phyloP scores from a whole-genome alignment of 2,329 filamentous ascomycete genomes.

The Sordariomycetes sp. region DNA sequence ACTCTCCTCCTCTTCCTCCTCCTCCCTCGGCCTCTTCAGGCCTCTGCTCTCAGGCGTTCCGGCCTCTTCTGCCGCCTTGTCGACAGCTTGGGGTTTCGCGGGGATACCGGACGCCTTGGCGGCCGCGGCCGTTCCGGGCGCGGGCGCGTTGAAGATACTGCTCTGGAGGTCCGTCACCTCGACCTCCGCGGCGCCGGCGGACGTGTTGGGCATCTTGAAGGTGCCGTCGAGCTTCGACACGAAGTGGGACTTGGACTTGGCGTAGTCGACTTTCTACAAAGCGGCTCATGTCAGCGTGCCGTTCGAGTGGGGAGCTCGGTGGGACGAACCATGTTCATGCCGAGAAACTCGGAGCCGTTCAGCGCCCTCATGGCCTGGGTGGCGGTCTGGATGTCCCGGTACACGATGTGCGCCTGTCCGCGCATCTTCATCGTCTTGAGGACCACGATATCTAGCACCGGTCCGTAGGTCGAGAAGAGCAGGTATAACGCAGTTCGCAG shows the following conservation, averaged over 20 bases:
- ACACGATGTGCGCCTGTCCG: conserved; percentile 88
- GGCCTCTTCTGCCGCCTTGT: conserved; percentile 29
- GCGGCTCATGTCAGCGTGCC: conserved; percentile 6
- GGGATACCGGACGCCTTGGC: conserved; percentile 22
- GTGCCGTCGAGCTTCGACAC: conserved; percentile 87
- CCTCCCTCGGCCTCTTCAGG: conserved; percentile 57
- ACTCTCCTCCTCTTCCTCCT: conserved; percentile 54
- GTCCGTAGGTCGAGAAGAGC: conserved; percentile 86
- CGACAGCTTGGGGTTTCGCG: conserved; percentile 29
- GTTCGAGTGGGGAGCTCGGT: neutral
- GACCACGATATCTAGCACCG: conserved; percentile 82
- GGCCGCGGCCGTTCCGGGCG: conserved; percentile 32
- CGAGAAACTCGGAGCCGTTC: conserved; percentile 77
- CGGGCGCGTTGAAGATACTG: conserved; percentile 63
- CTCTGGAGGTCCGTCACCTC: conserved; percentile 64
- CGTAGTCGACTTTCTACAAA: conserved; percentile 73
- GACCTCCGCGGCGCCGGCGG: conserved; percentile 35
- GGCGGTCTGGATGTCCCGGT: conserved; percentile 77
- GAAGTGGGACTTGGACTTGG: conserved; percentile 76
- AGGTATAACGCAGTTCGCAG: conserved; percentile 80
- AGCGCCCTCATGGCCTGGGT: conserved; percentile 87
- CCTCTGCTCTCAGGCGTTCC: conserved; percentile 39
- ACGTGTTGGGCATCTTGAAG: conserved; percentile 54
- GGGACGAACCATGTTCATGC: conserved; percentile 58
- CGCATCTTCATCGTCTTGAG: conserved; percentile 87